Conservation (phyloP, 208 protist genomes). For the Blechomonas ayalai region DNA sequence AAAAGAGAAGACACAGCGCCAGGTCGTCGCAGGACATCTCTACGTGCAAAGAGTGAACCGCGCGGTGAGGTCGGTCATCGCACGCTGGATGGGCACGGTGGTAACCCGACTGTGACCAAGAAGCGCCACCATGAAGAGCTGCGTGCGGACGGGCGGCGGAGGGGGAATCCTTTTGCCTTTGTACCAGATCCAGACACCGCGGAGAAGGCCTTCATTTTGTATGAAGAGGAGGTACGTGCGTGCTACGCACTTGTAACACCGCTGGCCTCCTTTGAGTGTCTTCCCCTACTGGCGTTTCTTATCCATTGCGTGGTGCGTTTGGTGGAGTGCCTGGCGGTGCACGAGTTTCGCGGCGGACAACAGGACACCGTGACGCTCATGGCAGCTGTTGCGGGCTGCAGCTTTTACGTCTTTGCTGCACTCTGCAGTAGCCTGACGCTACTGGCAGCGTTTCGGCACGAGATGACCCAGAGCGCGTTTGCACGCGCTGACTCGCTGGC, state of each 20-base stretch:
- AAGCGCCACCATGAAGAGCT: neutral
- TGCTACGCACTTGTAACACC: conserved; percentile 1
- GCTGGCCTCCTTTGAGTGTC: conserved; percentile 3
- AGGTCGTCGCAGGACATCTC: too few relatives aligned
- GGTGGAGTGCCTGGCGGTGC: conserved; percentile 46
- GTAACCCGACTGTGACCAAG: neutral
- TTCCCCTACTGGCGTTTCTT: conserved; percentile 36
- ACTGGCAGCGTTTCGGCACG: neutral
- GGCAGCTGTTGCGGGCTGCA: conserved; percentile 49
- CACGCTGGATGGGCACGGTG: neutral
- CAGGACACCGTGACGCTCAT: conserved; percentile 63
- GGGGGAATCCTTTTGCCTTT: neutral
- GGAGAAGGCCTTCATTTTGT: neutral
- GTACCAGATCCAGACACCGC: neutral
- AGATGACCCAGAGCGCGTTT: neutral
- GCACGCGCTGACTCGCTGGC: neutral
- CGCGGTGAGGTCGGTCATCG: too few relatives aligned
- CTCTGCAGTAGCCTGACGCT: conserved; percentile 22
- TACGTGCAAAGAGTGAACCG: too few relatives aligned
- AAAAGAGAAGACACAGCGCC: too few relatives aligned
- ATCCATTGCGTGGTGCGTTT: conserved; percentile 62
- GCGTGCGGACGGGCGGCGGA: neutral
- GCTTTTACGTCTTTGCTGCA: conserved; percentile 67
- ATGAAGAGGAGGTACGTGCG: neutral
- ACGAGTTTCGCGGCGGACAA: conserved; percentile 23